phyloP scores from a whole-genome alignment of 306 rosid species.

The Aeschynomene evenia region DNA sequence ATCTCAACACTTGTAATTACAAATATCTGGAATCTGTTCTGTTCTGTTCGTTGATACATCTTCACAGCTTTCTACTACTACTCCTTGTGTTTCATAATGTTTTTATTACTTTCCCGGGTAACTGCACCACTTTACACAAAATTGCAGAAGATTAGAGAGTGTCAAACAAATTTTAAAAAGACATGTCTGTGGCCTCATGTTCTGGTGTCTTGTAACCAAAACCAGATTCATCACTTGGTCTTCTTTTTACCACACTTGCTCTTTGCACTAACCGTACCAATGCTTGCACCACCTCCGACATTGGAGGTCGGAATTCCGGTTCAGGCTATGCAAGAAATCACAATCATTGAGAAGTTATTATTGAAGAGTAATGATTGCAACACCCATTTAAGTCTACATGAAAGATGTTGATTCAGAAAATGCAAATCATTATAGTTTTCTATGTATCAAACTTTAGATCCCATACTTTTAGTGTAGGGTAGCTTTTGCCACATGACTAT shows the following conservation, averaged over 20 bases:
- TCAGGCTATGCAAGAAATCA: slow-evolving; percentile 57
- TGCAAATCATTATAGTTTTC: not conserved
- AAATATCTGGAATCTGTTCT: slow-evolving; percentile 28
- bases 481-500: not conserved
- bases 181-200: slow-evolving; percentile 69
- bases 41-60: not conserved
- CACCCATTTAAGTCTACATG: not conserved
- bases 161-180: slow-evolving; percentile 46
- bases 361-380: not conserved
- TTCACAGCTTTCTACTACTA: slow-evolving; percentile 28
- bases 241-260: slow-evolving; percentile 84
- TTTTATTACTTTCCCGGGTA: slow-evolving; percentile 3
- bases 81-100: slow-evolving; percentile 29
- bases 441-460: not conserved
- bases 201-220: slow-evolving; percentile 76
- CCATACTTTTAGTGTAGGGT: not conserved
- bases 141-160: slow-evolving; percentile 30
- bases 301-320: slow-evolving; percentile 94
- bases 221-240: slow-evolving; percentile 84
- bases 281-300: slow-evolving; percentile 99
- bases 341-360: not conserved
- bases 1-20: slow-evolving; percentile 45
- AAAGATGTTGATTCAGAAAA: not conserved
- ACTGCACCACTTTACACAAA: slow-evolving; percentile 44
- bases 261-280: slow-evolving; percentile 82